phyloP scores from a whole-genome alignment of 2,329 filamentous ascomycete genomes.

The Cordyceps cicadae region DNA sequence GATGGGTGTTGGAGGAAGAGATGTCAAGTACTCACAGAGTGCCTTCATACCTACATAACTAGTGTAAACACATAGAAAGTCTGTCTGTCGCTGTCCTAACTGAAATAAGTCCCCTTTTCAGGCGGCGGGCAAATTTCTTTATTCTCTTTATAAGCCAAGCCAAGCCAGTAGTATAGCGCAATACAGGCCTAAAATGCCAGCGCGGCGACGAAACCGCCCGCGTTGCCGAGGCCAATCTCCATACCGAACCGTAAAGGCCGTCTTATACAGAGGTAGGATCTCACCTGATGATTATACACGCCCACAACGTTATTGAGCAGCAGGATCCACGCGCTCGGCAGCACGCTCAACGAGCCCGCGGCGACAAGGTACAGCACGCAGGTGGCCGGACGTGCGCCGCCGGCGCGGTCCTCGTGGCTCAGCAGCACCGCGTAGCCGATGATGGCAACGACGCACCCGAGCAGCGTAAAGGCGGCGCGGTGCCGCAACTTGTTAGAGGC shows the following conservation, averaged over 20 bases:
- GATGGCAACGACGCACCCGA: slow-evolving; percentile 8
- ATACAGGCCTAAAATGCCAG: neutral
- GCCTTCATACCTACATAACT: too few species aligned
- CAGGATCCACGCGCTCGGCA: slow-evolving; percentile 10
- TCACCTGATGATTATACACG: too few species aligned
- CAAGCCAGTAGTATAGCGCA: too few species aligned
- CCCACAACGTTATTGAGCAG: slow-evolving; percentile 11
- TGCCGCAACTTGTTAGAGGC: slow-evolving; percentile 6
- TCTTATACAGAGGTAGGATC: too few species aligned
- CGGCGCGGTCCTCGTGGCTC: slow-evolving; percentile 3
- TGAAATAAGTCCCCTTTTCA: too few species aligned
- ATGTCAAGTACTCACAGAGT: too few species aligned
- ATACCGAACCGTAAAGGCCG: slow-evolving; percentile 10
- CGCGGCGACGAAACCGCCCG: slow-evolving; percentile 9
- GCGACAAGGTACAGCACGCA: slow-evolving; percentile 9
- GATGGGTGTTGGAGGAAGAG: too few species aligned
- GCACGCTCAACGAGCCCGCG: slow-evolving; percentile 7
- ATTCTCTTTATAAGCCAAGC: too few species aligned
- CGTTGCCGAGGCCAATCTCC: slow-evolving; percentile 11
- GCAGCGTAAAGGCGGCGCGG: slow-evolving; percentile 5
- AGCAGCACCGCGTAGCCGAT: slow-evolving; percentile 6
- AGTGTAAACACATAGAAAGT: too few species aligned
- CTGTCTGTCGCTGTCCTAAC: too few species aligned
- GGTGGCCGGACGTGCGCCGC: slow-evolving; percentile 7
- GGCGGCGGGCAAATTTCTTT: too few species aligned